Evolutionary conservation across 192 early-diverging fungal genomes (phyloP).

Genomic region (Coemansia umbellata): DNA sequence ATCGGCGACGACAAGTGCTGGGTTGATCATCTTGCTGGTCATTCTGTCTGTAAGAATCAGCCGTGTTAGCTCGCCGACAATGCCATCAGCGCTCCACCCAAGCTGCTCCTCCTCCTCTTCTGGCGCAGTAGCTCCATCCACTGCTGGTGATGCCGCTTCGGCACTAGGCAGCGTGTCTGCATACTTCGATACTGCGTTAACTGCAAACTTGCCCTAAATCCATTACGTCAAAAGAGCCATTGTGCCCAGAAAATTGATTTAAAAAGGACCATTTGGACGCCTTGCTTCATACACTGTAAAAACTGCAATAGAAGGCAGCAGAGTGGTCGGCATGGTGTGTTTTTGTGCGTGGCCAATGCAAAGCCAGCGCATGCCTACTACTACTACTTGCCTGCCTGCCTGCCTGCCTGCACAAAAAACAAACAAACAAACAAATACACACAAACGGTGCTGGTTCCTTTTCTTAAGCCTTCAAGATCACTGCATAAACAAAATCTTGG

Average conservation of each 20-base stretch:
- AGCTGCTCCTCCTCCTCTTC: neutral
- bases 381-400: no score
- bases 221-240: neutral
- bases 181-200: conserved; percentile 40
- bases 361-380: no score
- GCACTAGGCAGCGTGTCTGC: conserved; percentile 25
- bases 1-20: conserved; percentile 44
- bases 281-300: no score
- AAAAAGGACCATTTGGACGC: no score
- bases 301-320: no score
- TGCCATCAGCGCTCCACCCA: conserved; percentile 31
- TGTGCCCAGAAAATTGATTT: neutral
- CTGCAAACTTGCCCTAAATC: conserved; percentile 44
- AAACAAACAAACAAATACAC: no score
- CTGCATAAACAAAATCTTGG: no score
- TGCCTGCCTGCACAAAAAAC: no score
- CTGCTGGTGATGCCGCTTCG: neutral
- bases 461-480: no score
- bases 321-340: no score
- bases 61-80: conserved; percentile 40
- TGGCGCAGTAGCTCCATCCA: neutral
- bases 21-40: conserved; percentile 47
- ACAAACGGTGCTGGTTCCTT: no score
- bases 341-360: no score
- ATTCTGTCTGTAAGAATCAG: conserved; percentile 40